phyloP scores from a whole-genome alignment of 2,329 filamentous ascomycete genomes.

The Hypoxylon sp. region DNA sequence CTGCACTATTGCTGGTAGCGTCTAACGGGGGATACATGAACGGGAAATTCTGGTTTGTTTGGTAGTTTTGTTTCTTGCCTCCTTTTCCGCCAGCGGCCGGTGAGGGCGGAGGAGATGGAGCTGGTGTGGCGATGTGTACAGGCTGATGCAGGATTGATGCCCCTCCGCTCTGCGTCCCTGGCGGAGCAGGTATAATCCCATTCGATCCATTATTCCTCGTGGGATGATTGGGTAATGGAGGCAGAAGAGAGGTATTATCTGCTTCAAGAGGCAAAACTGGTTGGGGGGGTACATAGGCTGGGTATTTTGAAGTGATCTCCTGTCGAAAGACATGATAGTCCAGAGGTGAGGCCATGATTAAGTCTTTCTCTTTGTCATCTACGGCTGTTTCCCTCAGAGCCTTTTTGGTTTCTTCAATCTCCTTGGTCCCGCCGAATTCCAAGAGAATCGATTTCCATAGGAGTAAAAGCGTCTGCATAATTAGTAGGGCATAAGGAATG shows the following conservation, averaged over 20 bases:
- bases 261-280: conserved; percentile 87
- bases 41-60: conserved; percentile 98
- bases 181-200: conserved; percentile 72
- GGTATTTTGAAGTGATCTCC: conserved; percentile 98
- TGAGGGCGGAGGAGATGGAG: conserved; percentile 94
- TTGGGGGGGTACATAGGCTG: conserved; percentile 91
- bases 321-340: conserved; percentile 98
- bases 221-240: conserved; percentile 83
- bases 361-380: conserved; percentile 76
- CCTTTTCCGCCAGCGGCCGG: conserved; percentile 89
- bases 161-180: conserved; percentile 69
- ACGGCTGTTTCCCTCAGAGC: conserved; percentile 74
- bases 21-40: conserved; percentile 97
- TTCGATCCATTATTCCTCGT: conserved; percentile 72
- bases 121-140: conserved; percentile 98
- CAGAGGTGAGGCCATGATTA: conserved; percentile 92
- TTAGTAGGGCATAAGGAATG: conserved; percentile 26
- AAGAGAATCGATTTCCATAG: conserved; percentile 94
- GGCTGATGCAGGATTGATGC: conserved; percentile 93
- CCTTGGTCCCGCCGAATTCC: conserved; percentile 83
- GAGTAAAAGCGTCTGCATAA: conserved; percentile 77
- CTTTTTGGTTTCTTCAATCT: conserved; percentile 81
- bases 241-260: conserved; percentile 91
- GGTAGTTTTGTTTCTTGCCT: conserved; percentile 98
- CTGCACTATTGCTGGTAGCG: conserved; percentile 87